Base-by-base conservation (phyloP, 192 early-diverging fungal genomes). In the Entophlyctis helioformis region DNA sequence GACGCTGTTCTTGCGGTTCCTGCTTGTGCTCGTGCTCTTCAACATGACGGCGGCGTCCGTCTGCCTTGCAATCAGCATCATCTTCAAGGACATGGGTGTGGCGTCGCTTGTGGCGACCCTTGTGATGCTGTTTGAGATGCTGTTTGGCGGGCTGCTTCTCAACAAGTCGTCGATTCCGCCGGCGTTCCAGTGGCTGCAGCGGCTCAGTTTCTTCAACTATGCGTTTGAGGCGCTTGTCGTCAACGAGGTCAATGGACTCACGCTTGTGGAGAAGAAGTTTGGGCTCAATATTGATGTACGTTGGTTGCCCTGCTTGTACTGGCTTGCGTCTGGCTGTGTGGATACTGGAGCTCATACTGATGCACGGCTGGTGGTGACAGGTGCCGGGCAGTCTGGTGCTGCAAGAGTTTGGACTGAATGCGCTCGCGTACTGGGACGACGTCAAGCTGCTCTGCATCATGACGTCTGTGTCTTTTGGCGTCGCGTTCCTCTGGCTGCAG, bases 161-260 rank as follows among this genome's bases (percentile, higher is more conserved):
- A 95, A 95, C 66, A 85, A 86, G 63, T 84, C 84, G 36, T 79
- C 85, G 0, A 83, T 87, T 27, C 76, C 84, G 2, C 63, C 71
- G 7, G 60, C 67, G 16, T 54, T 81, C 6, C 59, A 68, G 12
- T 84, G 79, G 78, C 44, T 85, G 4, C 73, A 86, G 48, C 50
- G 75, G 9, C 46, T 87, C 2, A 88, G 86, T 15, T 87, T 89
- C 48, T 96, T 91, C 57, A 91, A 96, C 42, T 76, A 81, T 57
- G 91, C 84, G 6, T 78, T 91, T 39, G 91, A 96, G 47, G 86
- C 91, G 0, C 48, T 96, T 24, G 62, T 90, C 21, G 88, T 89
- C 26, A 96, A 92, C 56, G 91, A 96, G 59, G 70, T 96, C 13
- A 71, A 82, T 1, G 76, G 85, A 33, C 62, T 90, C 28, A 81